These are phyloP conservation scores for Aegilops longissima DNA, from an alignment of 176 grass and related monocot species.

Conservation along the genomic window DNA sequence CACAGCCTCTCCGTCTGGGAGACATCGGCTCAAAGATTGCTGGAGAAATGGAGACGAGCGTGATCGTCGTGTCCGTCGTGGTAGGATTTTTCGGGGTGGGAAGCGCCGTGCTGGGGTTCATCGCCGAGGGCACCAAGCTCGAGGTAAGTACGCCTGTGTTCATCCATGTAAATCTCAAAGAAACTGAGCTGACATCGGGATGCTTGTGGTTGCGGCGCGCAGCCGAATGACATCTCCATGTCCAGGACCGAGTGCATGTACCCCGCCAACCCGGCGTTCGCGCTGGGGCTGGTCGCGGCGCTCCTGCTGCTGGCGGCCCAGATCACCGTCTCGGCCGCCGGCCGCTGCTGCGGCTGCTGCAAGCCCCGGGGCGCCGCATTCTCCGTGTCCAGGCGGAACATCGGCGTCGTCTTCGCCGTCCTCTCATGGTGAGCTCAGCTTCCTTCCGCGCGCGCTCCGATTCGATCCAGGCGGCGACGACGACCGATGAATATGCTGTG, in stretches of 20 bases:
- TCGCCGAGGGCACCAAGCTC: conserved; percentile 22
- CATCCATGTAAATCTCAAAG: background rate
- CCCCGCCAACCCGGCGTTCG: background rate
- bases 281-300: background rate
- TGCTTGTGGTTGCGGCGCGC: background rate
- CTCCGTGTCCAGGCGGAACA: background rate
- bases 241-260: conserved; percentile 3
- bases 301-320: conserved; percentile 31
- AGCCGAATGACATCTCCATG: background rate
- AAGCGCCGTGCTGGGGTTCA: conserved; percentile 38
- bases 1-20: too few species aligned
- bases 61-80: background rate
- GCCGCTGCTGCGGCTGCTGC: conserved; percentile 44
- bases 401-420: background rate
- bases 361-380: background rate
- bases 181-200: background rate
- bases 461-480: background rate
- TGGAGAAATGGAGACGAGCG: background rate
- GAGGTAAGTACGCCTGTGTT: background rate
- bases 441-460: too few species aligned
- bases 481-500: background rate
- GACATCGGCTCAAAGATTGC: background rate
- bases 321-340: conserved; percentile 7
- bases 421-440: background rate
- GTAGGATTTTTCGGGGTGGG: conserved; percentile 3